phyloP scores from a whole-genome alignment of 257 asterid species.

The Penstemon davidsonii region DNA sequence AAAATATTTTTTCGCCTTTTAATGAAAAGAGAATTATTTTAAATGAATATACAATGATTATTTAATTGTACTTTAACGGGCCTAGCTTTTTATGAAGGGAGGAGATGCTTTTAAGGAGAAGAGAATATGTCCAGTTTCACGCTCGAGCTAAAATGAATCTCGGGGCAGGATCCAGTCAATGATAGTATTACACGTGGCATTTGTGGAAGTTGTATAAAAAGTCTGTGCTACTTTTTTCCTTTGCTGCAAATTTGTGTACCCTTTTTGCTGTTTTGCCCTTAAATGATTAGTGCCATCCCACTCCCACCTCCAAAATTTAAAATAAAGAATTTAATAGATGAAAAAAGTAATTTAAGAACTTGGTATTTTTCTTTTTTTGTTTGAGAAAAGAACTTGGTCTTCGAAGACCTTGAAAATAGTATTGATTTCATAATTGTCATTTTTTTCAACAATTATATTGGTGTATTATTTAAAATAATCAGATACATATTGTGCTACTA shows the following conservation, averaged over 20 bases:
- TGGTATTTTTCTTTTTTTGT: too few species aligned
- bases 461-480: too few species aligned
- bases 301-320: conserved; percentile 24
- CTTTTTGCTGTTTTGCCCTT: conserved; percentile 41
- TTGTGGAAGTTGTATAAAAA: conserved; percentile 1
- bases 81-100: conserved; percentile 44
- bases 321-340: neutral
- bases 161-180: neutral
- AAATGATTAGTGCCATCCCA: conserved; percentile 47
- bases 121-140: conserved; percentile 34
- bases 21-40: conserved; percentile 29
- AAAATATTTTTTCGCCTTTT: conserved; percentile 38
- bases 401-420: too few species aligned
- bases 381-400: too few species aligned
- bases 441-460: too few species aligned
- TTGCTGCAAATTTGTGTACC: conserved; percentile 27
- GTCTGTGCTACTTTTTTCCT: conserved; percentile 28
- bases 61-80: conserved; percentile 26
- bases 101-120: conserved; percentile 55
- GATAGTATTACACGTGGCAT: conserved; percentile 24
- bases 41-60: conserved; percentile 16
- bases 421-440: too few species aligned
- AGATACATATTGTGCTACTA: too few species aligned
- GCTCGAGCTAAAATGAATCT: conserved; percentile 30
- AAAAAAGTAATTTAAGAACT: neutral